phyloP scores from a whole-genome alignment of 2,329 filamentous ascomycete species.

The Didymella pinodella region DNA sequence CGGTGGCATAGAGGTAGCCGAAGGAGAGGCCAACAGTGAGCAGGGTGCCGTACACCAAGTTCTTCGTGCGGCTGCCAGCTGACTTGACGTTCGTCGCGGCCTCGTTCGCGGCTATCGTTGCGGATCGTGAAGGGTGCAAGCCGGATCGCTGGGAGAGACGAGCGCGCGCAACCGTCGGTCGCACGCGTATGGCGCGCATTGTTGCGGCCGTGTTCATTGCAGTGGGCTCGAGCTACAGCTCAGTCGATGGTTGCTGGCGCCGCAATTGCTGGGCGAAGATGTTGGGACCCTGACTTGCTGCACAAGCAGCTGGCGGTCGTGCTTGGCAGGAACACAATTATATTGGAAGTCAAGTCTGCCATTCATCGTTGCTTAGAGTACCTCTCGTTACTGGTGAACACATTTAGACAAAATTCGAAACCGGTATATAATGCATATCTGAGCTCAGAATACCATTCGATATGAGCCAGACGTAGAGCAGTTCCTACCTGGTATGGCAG shows the following conservation, averaged over 20 bases:
- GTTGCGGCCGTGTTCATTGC: constrained; percentile 39
- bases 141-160: constrained; percentile 28
- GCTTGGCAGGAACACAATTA: constrained; percentile 10
- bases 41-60: constrained; percentile 62
- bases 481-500: neutral
- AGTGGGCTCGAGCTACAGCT: constrained; percentile 29
- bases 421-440: neutral
- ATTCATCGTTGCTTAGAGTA: neutral
- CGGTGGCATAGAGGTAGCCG: constrained; percentile 61
- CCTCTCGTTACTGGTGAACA: neutral
- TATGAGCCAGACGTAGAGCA: neutral
- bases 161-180: constrained; percentile 32
- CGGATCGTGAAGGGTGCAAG: constrained; percentile 33
- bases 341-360: too few relatives aligned
- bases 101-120: constrained; percentile 38
- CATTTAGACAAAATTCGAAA: neutral
- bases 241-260: constrained; percentile 27
- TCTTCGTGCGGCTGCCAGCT: constrained; percentile 56
- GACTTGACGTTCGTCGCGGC: constrained; percentile 49
- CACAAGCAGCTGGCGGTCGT: constrained; percentile 11
- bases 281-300: constrained; percentile 3
- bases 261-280: constrained; percentile 13
- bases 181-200: constrained; percentile 41
- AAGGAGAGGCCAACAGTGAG: constrained; percentile 58
- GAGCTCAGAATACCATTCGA: neutral